Conservation (phyloP, 192 early-diverging fungal genomes). For the Jimgerdemannia lactiflua region DNA sequence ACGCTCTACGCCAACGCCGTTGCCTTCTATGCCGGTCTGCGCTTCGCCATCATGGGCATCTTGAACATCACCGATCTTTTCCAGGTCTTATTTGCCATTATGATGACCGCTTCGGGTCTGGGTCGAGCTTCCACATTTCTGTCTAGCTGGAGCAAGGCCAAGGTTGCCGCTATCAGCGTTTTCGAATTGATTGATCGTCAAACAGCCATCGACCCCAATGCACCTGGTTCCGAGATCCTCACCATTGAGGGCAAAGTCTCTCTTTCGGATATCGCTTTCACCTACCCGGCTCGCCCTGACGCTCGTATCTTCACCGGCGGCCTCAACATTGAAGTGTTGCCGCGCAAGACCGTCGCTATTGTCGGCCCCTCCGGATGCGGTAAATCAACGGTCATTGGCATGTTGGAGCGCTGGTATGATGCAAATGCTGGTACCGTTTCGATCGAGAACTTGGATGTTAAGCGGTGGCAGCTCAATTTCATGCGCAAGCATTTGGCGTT, state of each 20-base stretch:
- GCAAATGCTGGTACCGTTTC: conserved; percentile 50
- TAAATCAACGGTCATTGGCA: conserved; percentile 64
- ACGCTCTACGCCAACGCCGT: conserved; percentile 74
- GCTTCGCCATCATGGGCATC: conserved; percentile 49
- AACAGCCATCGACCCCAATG: conserved; percentile 60
- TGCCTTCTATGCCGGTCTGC: conserved; percentile 70
- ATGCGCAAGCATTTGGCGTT: conserved; percentile 73
- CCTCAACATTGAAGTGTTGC: conserved; percentile 37
- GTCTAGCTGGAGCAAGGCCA: conserved; percentile 76
- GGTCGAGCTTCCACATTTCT: conserved; percentile 67
- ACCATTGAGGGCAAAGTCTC: conserved; percentile 42
- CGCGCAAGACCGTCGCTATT: conserved; percentile 78
- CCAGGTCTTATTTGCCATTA: conserved; percentile 72
- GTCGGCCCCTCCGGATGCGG: conserved; percentile 88
- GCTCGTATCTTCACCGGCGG: conserved; percentile 58
- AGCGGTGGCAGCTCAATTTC: conserved; percentile 55
- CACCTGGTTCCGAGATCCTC: conserved; percentile 28
- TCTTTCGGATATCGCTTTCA: conserved; percentile 57
- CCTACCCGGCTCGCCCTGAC: conserved; percentile 67
- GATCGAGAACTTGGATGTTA: conserved; percentile 59
- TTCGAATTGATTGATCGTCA: conserved; percentile 68
- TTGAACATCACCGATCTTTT: conserved; percentile 54
- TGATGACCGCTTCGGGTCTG: conserved; percentile 65
- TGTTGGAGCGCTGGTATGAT: conserved; percentile 84
- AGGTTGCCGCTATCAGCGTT: conserved; percentile 70